These are phyloP conservation scores for Metarhizium sp. DNA, from an alignment of 2,329 filamentous ascomycete species.

Conservation along the genomic window DNA sequence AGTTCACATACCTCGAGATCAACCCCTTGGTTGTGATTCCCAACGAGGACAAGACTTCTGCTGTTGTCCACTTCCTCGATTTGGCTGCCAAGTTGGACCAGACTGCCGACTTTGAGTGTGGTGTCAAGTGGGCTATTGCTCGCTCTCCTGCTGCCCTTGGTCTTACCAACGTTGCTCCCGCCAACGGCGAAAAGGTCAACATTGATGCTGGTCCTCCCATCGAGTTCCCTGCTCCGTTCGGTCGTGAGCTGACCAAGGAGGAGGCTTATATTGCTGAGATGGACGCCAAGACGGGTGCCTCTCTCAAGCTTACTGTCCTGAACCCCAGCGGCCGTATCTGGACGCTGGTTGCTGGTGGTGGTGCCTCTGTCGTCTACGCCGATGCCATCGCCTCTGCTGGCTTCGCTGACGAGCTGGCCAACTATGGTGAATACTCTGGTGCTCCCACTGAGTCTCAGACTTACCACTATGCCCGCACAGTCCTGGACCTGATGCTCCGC, in stretches of 20 bases:
- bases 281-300: slow-evolving; percentile 98
- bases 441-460: slow-evolving; percentile 98
- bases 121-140: slow-evolving; percentile 97
- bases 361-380: slow-evolving; percentile 97
- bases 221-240: slow-evolving; percentile 98
- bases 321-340: slow-evolving; percentile 89
- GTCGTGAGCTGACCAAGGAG: slow-evolving; percentile 96
- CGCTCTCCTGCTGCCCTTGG: slow-evolving; percentile 84
- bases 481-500: slow-evolving; percentile 94
- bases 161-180: slow-evolving; percentile 55
- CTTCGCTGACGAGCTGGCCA: slow-evolving; percentile 92
- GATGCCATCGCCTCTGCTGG: slow-evolving; percentile 96
- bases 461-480: slow-evolving; percentile 96
- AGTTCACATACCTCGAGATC: slow-evolving; percentile 99
- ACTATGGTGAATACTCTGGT: slow-evolving; percentile 99
- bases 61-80: slow-evolving; percentile 95
- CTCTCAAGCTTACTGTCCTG: slow-evolving; percentile 93
- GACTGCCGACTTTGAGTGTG: slow-evolving; percentile 98
- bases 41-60: slow-evolving; percentile 84
- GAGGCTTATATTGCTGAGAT: slow-evolving; percentile 98
- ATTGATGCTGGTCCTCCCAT: slow-evolving; percentile 96
- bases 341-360: slow-evolving; percentile 97
- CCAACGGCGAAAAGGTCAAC: slow-evolving; percentile 67
- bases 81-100: slow-evolving; percentile 98
- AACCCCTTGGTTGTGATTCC: slow-evolving; percentile 98